phyloP scores from a whole-genome alignment of 768 basidiomycete species.

The Imleria badia region DNA sequence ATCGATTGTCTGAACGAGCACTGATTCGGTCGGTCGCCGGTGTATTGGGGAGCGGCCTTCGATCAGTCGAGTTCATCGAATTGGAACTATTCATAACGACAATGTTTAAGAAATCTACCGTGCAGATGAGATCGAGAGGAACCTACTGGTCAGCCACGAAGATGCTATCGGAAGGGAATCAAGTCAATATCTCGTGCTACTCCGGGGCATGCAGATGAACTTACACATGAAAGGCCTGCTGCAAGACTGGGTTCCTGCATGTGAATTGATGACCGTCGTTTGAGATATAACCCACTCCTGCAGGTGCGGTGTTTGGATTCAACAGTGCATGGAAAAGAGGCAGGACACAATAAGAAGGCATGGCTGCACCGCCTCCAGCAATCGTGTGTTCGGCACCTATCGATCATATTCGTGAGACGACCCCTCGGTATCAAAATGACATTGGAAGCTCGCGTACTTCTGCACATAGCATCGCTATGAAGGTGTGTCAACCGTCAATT shows the following conservation, averaged over 20 bases:
- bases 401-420: background rate
- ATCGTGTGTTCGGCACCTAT: constrained; percentile 52
- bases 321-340: constrained; percentile 51
- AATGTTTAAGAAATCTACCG: background rate
- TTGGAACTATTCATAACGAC: constrained; percentile 39
- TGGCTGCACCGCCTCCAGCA: constrained; percentile 36
- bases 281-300: constrained; percentile 49
- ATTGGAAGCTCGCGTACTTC: constrained; percentile 32
- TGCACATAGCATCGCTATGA: constrained; percentile 50
- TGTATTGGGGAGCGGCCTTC: constrained; percentile 43
- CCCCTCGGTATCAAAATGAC: background rate
- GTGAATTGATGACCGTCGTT: constrained; percentile 54
- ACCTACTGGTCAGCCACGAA: constrained; percentile 53
- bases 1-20: constrained; percentile 42
- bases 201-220: constrained; percentile 15
- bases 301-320: constrained; percentile 25
- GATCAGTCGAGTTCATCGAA: constrained; percentile 48
- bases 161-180: constrained; percentile 33
- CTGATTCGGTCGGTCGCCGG: constrained; percentile 40
- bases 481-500: background rate
- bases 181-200: background rate
- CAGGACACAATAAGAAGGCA: constrained; percentile 54
- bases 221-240: constrained; percentile 61
- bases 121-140: background rate
- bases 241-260: constrained; percentile 53